Percentiles rank a stretch among this genome's conserved stretches.
These are phyloP conservation scores for Cryptosporidium canis DNA, from an alignment of 169 alveolate genomes.

Conservation along the genomic window DNA sequence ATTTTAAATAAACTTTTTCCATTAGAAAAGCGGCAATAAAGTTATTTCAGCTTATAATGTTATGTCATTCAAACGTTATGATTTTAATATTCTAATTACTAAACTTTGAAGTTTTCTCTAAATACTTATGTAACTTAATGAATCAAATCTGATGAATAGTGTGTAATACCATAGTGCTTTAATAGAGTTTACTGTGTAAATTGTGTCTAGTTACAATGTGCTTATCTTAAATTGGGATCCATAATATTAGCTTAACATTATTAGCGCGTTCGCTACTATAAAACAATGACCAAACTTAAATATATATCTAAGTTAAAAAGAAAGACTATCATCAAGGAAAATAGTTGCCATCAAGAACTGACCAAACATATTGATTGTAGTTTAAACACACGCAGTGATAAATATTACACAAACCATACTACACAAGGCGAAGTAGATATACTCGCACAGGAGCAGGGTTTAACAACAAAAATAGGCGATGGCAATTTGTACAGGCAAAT, in stretches of 20 bases:
- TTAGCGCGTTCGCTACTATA: neutral
- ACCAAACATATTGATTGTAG: neutral
- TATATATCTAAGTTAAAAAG: conserved; percentile 2
- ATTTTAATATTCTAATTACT: no score
- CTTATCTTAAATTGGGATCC: no score
- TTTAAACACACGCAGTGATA: neutral
- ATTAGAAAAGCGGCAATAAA: neutral
- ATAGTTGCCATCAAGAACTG: neutral
- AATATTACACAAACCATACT: neutral
- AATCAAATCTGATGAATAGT: no score
- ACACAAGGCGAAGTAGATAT: neutral
- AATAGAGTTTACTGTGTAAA: no score
- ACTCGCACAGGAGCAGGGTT: neutral
- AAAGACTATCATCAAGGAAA: conserved; percentile 19
- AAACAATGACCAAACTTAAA: neutral
- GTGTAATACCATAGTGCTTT: no score
- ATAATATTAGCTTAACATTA: no score
- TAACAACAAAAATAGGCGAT: neutral
- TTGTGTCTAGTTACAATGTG: neutral
- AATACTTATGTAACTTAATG: no score
- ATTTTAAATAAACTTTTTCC: neutral
- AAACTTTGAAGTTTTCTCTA: no score
- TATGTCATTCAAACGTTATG: neutral
- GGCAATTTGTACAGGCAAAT: neutral
- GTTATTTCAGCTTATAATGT: neutral